A percentile compares a stretch with the other conserved stretches of the same genome.
phyloP scores from a whole-genome alignment of 148 eudicot species.

The Rhododendron kiyosumense region DNA sequence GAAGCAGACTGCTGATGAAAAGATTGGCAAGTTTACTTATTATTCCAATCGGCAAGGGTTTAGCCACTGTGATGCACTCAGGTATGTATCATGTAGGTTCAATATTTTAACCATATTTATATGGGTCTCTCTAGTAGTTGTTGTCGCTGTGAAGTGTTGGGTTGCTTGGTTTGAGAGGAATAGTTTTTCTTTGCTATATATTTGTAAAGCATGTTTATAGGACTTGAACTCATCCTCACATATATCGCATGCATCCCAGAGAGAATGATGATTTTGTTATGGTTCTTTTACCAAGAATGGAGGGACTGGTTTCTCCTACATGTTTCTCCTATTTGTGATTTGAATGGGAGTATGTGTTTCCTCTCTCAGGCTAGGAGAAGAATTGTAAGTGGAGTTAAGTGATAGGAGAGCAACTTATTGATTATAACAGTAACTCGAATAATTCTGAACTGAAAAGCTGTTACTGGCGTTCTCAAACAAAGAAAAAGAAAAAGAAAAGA shows the following conservation, averaged over 20 bases:
- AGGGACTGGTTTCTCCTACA: neutral
- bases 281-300: neutral
- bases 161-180: neutral
- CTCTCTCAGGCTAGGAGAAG: neutral
- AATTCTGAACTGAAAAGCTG: neutral
- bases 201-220: neutral
- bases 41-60: constrained; percentile 46
- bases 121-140: neutral
- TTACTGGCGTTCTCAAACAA: neutral
- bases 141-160: neutral
- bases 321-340: neutral
- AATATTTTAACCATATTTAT: neutral
- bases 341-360: neutral
- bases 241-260: neutral
- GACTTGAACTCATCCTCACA: neutral
- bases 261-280: neutral
- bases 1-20: constrained; percentile 49
- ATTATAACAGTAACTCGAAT: neutral
- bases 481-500: no score
- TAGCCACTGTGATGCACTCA: constrained; percentile 58
- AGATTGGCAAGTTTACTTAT: constrained; percentile 23
- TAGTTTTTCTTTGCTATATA: neutral
- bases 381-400: neutral
- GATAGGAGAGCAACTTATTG: neutral
- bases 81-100: constrained; percentile 28